Evolutionary conservation across 208 protist genomes (phyloP).

Genomic region (Novymonas esmeraldas): DNA sequence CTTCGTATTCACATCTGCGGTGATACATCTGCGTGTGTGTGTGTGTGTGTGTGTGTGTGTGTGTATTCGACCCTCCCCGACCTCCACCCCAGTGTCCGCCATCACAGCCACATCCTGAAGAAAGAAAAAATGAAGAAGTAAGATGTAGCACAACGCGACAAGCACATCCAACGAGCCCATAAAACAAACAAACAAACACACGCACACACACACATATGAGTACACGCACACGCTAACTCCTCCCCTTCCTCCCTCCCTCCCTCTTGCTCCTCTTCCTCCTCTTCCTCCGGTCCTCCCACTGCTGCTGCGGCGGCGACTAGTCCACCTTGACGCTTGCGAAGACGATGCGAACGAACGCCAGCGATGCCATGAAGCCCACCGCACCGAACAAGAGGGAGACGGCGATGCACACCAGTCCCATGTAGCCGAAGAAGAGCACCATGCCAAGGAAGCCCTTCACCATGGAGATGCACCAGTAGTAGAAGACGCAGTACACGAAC

Average conservation of each 20-base stretch:
- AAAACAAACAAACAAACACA: no score
- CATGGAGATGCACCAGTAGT: constrained; percentile 74
- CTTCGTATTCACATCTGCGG: no score
- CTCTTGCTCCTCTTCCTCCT: constrained; percentile 2
- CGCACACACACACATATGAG: neutral
- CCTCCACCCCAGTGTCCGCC: no score
- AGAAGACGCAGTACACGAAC: constrained; percentile 91
- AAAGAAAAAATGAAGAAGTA: no score
- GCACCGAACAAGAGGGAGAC: constrained; percentile 54
- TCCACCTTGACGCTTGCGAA: constrained; percentile 58
- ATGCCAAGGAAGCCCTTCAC: constrained; percentile 50
- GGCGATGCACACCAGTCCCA: constrained; percentile 39
- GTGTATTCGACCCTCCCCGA: no score
- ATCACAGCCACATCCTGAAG: no score
- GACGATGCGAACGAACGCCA: constrained; percentile 61
- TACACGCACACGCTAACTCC: neutral
- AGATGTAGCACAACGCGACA: no score
- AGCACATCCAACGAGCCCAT: no score
- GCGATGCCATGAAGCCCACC: constrained; percentile 54
- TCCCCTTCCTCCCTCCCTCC: neutral
- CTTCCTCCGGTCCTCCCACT: neutral
- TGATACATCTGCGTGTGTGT: no score
- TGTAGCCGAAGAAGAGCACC: constrained; percentile 74
- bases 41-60: no score
- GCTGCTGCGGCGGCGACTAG: constrained; percentile 18